Conservation (phyloP, 441 rosid species). For the Adansonia grandidieri region DNA sequence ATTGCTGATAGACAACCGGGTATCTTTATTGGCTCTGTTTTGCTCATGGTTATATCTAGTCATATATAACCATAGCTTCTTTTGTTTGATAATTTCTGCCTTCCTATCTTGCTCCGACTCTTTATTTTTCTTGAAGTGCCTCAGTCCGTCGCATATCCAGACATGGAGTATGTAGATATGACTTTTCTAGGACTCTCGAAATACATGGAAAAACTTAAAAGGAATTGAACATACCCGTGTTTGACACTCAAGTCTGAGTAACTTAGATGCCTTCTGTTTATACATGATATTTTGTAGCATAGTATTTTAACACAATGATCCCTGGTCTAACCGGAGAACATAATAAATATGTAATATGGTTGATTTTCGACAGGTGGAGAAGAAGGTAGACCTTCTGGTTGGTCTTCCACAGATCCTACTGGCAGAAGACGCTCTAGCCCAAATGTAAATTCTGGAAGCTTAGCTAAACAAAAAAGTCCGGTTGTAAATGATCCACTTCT, state of each 20-base stretch:
- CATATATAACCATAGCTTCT: not conserved
- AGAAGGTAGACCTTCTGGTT: constrained; percentile 66
- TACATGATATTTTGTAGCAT: not conserved
- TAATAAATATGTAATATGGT: not conserved
- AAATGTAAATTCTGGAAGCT: constrained; percentile 53
- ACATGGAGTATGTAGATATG: too few species aligned
- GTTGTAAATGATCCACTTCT: constrained; percentile 61
- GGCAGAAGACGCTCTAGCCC: constrained; percentile 76
- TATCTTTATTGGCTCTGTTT: constrained; percentile 25
- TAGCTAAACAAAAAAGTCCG: constrained; percentile 71
- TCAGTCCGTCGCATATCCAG: too few species aligned
- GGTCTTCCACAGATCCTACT: constrained; percentile 65
- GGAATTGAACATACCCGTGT: too few species aligned
- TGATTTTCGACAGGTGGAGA: constrained; percentile 54
- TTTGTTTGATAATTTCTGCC: not conserved
- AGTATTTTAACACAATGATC: not conserved
- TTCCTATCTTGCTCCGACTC: not conserved
- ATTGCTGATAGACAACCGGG: constrained; percentile 80
- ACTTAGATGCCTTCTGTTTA: not conserved
- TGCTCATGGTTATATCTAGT: not conserved
- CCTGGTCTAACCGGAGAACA: not conserved
- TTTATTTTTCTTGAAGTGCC: too few species aligned
- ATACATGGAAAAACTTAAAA: too few species aligned
- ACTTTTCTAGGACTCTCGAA: too few species aligned
- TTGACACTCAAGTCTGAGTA: too few species aligned